Evolutionary conservation across 2,329 filamentous ascomycete genomes (phyloP).

Genomic region (Macrophomina phaseolina): DNA sequence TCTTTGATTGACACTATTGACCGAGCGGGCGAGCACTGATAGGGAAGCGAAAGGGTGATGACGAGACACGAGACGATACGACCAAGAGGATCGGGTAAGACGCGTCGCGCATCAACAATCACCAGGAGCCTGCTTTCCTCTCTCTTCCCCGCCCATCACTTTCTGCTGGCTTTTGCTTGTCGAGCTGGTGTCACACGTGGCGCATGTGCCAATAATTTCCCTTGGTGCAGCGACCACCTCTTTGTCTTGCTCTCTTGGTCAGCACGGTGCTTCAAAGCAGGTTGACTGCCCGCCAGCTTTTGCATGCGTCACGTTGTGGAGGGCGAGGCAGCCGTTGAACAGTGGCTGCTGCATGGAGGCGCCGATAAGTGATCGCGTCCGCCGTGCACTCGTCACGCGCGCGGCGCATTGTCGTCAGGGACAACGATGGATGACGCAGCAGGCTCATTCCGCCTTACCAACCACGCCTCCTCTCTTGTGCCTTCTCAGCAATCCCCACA

Average conservation of each 20-base stretch:
- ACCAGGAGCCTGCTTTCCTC: background rate
- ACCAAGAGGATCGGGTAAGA: background rate
- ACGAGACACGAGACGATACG: background rate
- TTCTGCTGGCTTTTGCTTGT: background rate
- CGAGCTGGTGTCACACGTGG: background rate
- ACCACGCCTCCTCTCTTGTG: background rate
- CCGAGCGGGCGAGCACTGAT: background rate
- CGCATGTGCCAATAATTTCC: background rate
- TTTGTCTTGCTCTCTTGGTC: background rate
- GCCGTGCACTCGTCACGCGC: too few relatives aligned
- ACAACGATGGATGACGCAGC: slow-evolving; percentile 18
- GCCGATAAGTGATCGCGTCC: too few relatives aligned
- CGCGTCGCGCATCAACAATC: background rate
- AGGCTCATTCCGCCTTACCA: slow-evolving; percentile 2
- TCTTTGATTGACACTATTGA: background rate
- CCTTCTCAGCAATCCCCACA: background rate
- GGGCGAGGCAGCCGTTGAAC: too few relatives aligned
- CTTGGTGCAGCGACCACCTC: background rate
- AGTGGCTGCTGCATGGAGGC: too few relatives aligned
- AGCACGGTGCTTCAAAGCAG: background rate
- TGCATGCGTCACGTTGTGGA: too few relatives aligned
- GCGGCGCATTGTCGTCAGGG: background rate
- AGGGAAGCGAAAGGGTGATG: background rate
- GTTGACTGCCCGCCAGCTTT: background rate
- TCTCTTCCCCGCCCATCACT: background rate